Base-by-base conservation (phyloP, 192 early-diverging fungal genomes). In the Kappamyces sp. region DNA sequence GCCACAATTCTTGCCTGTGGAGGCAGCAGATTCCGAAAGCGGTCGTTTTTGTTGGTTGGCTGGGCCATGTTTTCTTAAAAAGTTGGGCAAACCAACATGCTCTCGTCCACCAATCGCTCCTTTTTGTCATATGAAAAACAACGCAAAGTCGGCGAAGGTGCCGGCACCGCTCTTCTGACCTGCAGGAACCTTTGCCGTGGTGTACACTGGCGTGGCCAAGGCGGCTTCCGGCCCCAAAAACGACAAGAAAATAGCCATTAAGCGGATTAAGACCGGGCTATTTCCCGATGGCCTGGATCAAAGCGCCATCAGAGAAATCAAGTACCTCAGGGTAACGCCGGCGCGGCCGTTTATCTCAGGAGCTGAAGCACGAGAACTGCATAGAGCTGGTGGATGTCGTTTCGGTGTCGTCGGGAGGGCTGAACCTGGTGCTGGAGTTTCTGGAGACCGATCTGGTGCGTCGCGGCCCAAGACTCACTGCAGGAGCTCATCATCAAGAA, bases 381-480 rank as follows among this genome's bases (percentile, higher is more conserved):
- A 86, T 99, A 36, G 88, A 93, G 87, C 79, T 99, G 31, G 85
- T 94, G 39, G 92, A 95, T 64, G 91, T 95, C 12, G 96, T 89
- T 67, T 86, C 89, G 33, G 87, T 94, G 68, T 90, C 93, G 53
- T 84, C 86, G 9, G 23, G 23, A 23, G 93, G 90, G 60, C 70
- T 99, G 51, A 91, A 95, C 66, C 74, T 97, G 51, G 93, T 99
- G 0, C 76, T 99, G 1, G 97, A 99, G 68, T 96, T 84, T 58
- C 74, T 99, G 43, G 91, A 97, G 58, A 87, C 90, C 6, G 97
- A 99, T 68, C 66, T 99, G 51, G 23, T 23, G 23, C 23, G 23
- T 23, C 23, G 23, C 23, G 23, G 23, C 23, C 23, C 23, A 23
- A 23, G 23, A 23, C 23, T 23, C 23, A 23, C 23, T 23, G 23